Evolutionary conservation across 1,284 basidiomycete species (phyloP).

Genomic region (Macrocystidia cucumis): DNA sequence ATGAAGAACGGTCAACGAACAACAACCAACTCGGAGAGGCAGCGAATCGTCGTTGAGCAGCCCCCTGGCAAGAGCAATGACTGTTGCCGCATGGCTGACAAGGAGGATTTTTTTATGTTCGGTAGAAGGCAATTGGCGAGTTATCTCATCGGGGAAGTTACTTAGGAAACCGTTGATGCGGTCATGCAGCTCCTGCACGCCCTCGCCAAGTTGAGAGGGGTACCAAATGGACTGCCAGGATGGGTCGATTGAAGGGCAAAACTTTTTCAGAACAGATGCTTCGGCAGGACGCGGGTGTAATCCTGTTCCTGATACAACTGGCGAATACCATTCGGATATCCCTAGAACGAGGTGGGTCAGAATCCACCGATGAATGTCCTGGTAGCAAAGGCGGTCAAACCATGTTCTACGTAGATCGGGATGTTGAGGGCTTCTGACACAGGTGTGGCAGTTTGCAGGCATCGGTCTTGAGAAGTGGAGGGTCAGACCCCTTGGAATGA

Average conservation of each 20-base stretch:
- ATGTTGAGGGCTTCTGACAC: conserved; percentile 51
- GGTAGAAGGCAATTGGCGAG: conserved; percentile 30
- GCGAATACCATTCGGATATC: conserved; percentile 81
- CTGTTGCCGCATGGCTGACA: conserved; percentile 75
- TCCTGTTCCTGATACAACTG: conserved; percentile 56
- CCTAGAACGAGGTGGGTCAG: conserved; percentile 32
- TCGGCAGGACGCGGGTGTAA: conserved; percentile 64
- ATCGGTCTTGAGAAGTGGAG: conserved; percentile 50
- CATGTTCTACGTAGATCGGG: conserved; percentile 73
- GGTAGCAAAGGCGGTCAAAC: conserved; percentile 26
- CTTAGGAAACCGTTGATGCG: conserved; percentile 47
- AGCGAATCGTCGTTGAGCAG: conserved; percentile 45
- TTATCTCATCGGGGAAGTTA: conserved; percentile 43
- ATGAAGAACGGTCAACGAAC: conserved; percentile 51
- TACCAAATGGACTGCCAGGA: conserved; percentile 60
- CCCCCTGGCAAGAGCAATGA: conserved; percentile 60
- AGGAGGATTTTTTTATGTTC: conserved; percentile 51
- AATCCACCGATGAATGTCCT: not conserved
- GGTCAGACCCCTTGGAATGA: not conserved
- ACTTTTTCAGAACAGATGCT: conserved; percentile 39
- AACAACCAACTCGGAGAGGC: conserved; percentile 60
- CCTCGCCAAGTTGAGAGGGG: conserved; percentile 68
- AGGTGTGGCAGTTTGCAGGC: conserved; percentile 73
- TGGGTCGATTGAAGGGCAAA: conserved; percentile 55
- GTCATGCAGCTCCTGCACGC: conserved; percentile 53